phyloP scores from a whole-genome alignment of 371 early-diverging fungal species.

The Mortierella sp. region DNA sequence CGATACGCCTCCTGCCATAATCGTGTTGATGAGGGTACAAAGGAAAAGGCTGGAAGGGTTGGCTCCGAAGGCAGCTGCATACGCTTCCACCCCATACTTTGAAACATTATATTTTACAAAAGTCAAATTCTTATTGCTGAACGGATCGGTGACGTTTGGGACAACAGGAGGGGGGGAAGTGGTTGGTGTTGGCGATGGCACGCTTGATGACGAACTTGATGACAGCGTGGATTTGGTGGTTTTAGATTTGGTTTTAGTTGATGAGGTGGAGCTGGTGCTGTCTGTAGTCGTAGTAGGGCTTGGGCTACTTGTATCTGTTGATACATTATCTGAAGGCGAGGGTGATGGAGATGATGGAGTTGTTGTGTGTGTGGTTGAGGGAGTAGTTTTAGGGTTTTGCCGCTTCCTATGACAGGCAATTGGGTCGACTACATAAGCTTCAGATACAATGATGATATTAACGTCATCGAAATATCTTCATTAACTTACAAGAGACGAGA shows the following conservation, averaged over 20 bases:
- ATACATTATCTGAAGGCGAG: not conserved
- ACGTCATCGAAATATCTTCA: not conserved
- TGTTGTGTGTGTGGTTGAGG: not conserved
- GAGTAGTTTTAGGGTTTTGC: not conserved
- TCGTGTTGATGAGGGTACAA: slow-evolving; percentile 46
- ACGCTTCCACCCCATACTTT: slow-evolving; percentile 59
- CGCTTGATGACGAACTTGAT: not conserved
- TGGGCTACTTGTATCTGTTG: not conserved
- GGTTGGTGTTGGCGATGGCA: slow-evolving; percentile 7
- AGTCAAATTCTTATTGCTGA: slow-evolving; percentile 10
- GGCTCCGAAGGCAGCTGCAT: slow-evolving; percentile 60
- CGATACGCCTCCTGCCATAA: slow-evolving; percentile 43
- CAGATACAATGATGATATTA: not conserved
- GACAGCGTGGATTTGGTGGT: not conserved
- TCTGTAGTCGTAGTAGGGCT: not conserved
- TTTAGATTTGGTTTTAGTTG: slow-evolving; percentile 10
- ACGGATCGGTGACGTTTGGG: slow-evolving; percentile 36
- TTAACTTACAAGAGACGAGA: not conserved
- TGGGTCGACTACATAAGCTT: too few relatives aligned
- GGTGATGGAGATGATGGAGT: not conserved
- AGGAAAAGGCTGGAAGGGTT: slow-evolving; percentile 60
- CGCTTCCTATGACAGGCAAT: not conserved
- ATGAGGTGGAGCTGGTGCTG: slow-evolving; percentile 6
- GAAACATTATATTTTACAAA: slow-evolving; percentile 36
- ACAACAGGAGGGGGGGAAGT: slow-evolving; percentile 16